These are phyloP conservation scores for Beta corolliflora DNA, from an alignment of 179 eudicot genomes.

Conservation along the genomic window DNA sequence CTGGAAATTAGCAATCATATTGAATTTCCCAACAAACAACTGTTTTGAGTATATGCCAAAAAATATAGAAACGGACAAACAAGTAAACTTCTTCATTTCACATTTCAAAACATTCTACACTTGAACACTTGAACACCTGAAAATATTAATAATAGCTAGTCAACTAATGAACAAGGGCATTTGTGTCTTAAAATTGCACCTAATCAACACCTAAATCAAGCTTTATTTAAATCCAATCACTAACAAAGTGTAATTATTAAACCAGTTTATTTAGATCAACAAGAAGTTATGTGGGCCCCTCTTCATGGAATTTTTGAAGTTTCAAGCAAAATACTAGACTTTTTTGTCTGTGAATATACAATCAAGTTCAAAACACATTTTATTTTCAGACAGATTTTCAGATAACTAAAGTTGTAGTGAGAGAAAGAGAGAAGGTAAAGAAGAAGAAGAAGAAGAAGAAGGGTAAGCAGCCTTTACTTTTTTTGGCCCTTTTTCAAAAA, in stretches of 20 bases:
- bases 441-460: neutral
- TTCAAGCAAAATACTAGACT: slow-evolving; percentile 9
- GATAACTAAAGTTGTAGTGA: neutral
- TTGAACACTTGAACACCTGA: neutral
- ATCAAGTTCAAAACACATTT: slow-evolving; percentile 3
- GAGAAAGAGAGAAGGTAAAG: slow-evolving; percentile 1
- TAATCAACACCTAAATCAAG: neutral
- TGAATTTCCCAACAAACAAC: slow-evolving; percentile 9
- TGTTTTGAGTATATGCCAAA: neutral
- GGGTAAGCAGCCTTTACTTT: neutral
- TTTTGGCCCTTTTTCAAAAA: slow-evolving; percentile 20
- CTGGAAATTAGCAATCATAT: neutral
- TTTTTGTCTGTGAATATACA: slow-evolving; percentile 23
- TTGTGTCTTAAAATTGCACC: neutral
- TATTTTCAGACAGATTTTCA: neutral
- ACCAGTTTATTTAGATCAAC: neutral
- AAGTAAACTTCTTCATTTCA: neutral
- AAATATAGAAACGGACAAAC: slow-evolving; percentile 6
- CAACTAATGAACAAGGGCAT: slow-evolving; percentile 1
- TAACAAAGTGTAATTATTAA: neutral
- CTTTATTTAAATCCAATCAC: slow-evolving; percentile 1
- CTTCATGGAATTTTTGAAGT: slow-evolving; percentile 15
- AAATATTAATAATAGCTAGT: slow-evolving; percentile 5
- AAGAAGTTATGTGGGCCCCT: slow-evolving; percentile 11
- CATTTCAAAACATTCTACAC: slow-evolving; percentile 7